Percentiles rank a stretch among this genome's conserved stretches.
phyloP scores from a whole-genome alignment of 2,329 filamentous ascomycete genomes.

The Aureobasidium vineae region DNA sequence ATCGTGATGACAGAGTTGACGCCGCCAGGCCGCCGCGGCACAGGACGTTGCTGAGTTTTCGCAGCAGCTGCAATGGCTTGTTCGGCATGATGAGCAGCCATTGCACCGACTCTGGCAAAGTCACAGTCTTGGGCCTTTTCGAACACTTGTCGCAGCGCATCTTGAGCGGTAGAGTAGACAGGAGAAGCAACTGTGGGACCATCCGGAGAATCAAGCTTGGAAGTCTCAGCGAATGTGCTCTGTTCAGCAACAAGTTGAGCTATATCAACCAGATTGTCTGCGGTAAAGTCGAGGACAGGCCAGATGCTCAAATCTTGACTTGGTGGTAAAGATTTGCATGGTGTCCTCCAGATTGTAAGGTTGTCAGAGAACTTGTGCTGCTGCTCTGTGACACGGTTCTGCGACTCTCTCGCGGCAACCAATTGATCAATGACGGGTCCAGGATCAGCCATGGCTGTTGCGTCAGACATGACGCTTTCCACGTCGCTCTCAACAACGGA shows the following conservation, averaged over 20 bases:
- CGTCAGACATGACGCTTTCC: constrained; percentile 14
- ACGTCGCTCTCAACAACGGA: constrained; percentile 20
- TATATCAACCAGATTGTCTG: constrained; percentile 36
- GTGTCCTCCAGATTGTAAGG: constrained; percentile 1
- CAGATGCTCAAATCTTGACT: constrained; percentile 25
- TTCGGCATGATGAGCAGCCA: constrained; percentile 30
- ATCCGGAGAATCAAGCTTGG: neutral
- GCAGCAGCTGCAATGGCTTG: constrained; percentile 16
- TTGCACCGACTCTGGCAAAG: constrained; percentile 34
- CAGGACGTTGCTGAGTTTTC: constrained; percentile 36
- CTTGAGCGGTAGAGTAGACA: constrained; percentile 13
- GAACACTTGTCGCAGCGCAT: constrained; percentile 28
- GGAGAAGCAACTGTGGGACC: neutral
- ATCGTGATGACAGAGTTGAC: constrained; percentile 54
- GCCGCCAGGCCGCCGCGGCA: constrained; percentile 32
- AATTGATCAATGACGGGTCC: constrained; percentile 6
- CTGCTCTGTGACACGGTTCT: neutral
- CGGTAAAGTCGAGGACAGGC: constrained; percentile 31
- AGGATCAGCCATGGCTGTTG: neutral
- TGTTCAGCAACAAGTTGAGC: constrained; percentile 40
- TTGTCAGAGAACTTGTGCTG: constrained; percentile 12
- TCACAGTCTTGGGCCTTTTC: constrained; percentile 31
- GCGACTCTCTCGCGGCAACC: neutral
- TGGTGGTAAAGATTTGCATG: neutral
- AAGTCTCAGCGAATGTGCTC: constrained; percentile 27